phyloP scores from a whole-genome alignment of 2,329 filamentous ascomycete genomes.

The Endocalyx cinctus region DNA sequence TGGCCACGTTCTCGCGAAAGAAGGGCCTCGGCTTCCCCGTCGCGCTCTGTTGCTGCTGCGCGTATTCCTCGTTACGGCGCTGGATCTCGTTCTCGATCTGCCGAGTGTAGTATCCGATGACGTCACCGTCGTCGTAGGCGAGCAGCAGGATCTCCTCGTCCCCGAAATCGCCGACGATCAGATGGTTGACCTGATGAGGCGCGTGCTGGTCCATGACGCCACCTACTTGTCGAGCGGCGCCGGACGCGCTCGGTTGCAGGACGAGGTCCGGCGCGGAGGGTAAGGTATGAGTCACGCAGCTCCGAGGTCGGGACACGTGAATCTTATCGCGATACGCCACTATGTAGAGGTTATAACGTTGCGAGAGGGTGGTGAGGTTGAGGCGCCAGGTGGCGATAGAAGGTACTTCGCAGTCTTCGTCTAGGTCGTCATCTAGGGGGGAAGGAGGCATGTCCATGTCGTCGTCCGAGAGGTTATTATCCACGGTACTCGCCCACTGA shows the following conservation, averaged over 20 bases:
- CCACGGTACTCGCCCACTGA: no score
- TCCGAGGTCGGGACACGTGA: slow-evolving; percentile 50
- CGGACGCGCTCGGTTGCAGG: slow-evolving; percentile 39
- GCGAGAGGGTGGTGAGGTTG: slow-evolving; percentile 56
- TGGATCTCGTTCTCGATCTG: slow-evolving; percentile 32
- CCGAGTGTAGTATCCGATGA: slow-evolving; percentile 64
- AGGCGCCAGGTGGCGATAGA: slow-evolving; percentile 38
- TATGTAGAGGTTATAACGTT: slow-evolving; percentile 59
- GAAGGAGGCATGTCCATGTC: no score
- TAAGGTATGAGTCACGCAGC: slow-evolving; percentile 43
- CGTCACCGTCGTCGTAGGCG: slow-evolving; percentile 71
- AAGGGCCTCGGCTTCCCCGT: slow-evolving; percentile 38
- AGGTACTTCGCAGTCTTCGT: slow-evolving; percentile 15
- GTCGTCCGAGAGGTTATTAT: no score
- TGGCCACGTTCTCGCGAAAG: slow-evolving; percentile 70
- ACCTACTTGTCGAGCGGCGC: slow-evolving; percentile 33
- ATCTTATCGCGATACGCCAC: slow-evolving; percentile 53
- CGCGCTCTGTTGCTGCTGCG: slow-evolving; percentile 17
- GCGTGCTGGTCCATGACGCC: slow-evolving; percentile 49
- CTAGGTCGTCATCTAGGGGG: slow-evolving; percentile 4
- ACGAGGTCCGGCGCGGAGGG: slow-evolving; percentile 44
- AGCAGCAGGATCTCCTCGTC: slow-evolving; percentile 64
- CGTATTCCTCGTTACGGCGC: slow-evolving; percentile 18
- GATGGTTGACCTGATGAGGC: slow-evolving; percentile 64
- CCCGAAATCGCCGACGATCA: slow-evolving; percentile 66